Base-by-base conservation (phyloP, 164 flowering plant genomes). In the Vitis rupestris region DNA sequence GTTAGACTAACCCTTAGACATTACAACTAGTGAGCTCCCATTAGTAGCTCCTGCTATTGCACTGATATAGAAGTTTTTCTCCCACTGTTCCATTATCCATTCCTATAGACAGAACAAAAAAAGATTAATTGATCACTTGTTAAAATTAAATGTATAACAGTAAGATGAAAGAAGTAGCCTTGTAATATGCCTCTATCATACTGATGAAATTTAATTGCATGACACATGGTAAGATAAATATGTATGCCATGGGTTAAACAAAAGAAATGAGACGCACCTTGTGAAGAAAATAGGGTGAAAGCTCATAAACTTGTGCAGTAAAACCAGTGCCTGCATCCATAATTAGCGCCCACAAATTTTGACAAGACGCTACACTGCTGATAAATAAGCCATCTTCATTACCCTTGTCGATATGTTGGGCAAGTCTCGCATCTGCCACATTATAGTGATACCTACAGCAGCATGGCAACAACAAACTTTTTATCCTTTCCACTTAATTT, bases 41-140 rank as follows among this genome's bases (percentile, higher is more conserved):
- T 90, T 90, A 17, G 61, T 23, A 49, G 88, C 82, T 29, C 94
- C 94, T 57, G 90, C 92, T 44, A 88, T 81, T 16, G 92, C 75
- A 68, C 86, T 90, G 68, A 90, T 88, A 76, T 88, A 90, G 62
- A 81, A 90, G 73, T 83, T 85, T 78, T 86, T 86, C 59, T 86
- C 92, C 91, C 94, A 89, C 51, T 86, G 91, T 72, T 87, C 94
- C 94, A 89, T 86, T 67, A 89, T 87, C 94, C 92, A 90, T 63
- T 84, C 86, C 88, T 84, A 63, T 50, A 66, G 11, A 68, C 37
- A 65, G 37, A 31, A 59, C 16, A 69, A 54, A 69, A 59, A 12
- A 44, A 69, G 57, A 68, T 6, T 3, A 66, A 13, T 12, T 54
- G 19, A 23, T 51, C 13, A 50, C 52, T 30, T 8, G 16, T 2